Evolutionary conservation across 2,329 filamentous ascomycete genomes (phyloP).

Genomic region (Sphaceloma murrayae): DNA sequence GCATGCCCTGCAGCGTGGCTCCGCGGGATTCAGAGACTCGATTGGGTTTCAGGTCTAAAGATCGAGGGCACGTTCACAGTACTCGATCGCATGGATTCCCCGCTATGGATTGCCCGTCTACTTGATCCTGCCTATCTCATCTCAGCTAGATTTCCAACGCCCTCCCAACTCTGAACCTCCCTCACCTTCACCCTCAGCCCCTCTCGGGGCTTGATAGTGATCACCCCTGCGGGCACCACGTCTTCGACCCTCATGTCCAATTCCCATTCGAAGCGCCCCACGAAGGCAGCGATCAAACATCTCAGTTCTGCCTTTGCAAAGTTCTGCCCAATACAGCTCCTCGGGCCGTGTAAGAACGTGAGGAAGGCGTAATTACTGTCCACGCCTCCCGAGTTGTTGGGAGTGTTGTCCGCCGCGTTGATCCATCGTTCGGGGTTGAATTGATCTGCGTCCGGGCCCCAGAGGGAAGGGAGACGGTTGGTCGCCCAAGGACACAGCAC

Average conservation of each 20-base stretch:
- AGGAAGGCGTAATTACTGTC: conserved; percentile 34
- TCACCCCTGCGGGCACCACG: conserved; percentile 13
- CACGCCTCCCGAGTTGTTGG: conserved; percentile 33
- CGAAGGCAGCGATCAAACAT: conserved; percentile 23
- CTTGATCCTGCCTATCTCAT: too few species aligned
- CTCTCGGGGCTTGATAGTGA: conserved; percentile 13
- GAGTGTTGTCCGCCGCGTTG: conserved; percentile 26
- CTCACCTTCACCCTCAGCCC: conserved; percentile 10
- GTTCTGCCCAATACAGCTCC: conserved; percentile 25
- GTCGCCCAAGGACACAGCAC: conserved; percentile 35
- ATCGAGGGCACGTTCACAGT: too few species aligned
- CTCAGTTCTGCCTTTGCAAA: conserved; percentile 26
- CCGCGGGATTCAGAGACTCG: too few species aligned
- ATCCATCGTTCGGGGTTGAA: conserved; percentile 41
- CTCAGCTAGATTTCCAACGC: too few species aligned
- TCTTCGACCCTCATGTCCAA: conserved; percentile 18
- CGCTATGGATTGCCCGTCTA: too few species aligned
- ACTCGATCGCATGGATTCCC: too few species aligned
- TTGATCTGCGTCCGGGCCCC: conserved; percentile 34
- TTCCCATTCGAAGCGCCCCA: conserved; percentile 20
- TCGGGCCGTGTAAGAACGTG: conserved; percentile 35
- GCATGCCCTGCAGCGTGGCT: too few species aligned
- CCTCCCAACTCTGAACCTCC: too few species aligned
- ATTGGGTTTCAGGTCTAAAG: too few species aligned
- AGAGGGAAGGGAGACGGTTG: conserved; percentile 35